A percentile compares a stretch with the other conserved stretches of the same genome.
phyloP scores from a whole-genome alignment of 805 yeast genomes.

The Naumovozyma baii region DNA sequence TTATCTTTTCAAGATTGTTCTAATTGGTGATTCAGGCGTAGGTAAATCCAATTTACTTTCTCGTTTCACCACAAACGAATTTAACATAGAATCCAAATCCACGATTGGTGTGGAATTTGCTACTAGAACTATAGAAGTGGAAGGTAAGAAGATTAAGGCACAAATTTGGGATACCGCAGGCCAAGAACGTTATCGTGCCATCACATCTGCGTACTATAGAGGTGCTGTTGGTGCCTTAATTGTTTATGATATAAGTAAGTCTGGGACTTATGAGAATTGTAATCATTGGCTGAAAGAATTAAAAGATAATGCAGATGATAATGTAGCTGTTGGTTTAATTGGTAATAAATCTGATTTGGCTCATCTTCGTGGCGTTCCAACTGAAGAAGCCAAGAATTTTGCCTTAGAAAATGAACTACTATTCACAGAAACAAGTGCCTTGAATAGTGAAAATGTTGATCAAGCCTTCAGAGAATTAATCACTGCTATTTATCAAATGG shows the following conservation, averaged over 20 bases:
- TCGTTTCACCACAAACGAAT: slow-evolving; percentile 91
- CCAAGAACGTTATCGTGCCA: slow-evolving; percentile 96
- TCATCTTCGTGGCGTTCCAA: slow-evolving; percentile 91
- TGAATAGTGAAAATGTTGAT: slow-evolving; percentile 91
- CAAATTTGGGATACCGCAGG: slow-evolving; percentile 99
- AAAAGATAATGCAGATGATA: slow-evolving; percentile 86
- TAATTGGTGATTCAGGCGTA: slow-evolving; percentile 95
- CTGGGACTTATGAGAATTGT: slow-evolving; percentile 76
- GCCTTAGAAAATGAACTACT: slow-evolving; percentile 85
- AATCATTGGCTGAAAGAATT: slow-evolving; percentile 85
- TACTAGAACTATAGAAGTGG: slow-evolving; percentile 83
- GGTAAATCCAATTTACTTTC: slow-evolving; percentile 92
- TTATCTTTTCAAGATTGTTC: slow-evolving; percentile 82
- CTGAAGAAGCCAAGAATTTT: slow-evolving; percentile 92
- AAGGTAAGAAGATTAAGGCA: slow-evolving; percentile 75
- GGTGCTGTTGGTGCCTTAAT: slow-evolving; percentile 97
- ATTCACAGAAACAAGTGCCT: slow-evolving; percentile 93
- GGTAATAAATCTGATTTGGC: slow-evolving; percentile 88
- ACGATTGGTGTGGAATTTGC: slow-evolving; percentile 98
- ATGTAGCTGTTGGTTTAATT: slow-evolving; percentile 86
- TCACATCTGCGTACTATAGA: slow-evolving; percentile 92
- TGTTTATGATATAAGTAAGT: slow-evolving; percentile 89
- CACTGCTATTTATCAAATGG: slow-evolving; percentile 89
- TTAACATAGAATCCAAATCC: slow-evolving; percentile 85
- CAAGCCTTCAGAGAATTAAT: slow-evolving; percentile 86